Conservation (phyloP, 148 eudicot species). For the Arbutus unedo region DNA sequence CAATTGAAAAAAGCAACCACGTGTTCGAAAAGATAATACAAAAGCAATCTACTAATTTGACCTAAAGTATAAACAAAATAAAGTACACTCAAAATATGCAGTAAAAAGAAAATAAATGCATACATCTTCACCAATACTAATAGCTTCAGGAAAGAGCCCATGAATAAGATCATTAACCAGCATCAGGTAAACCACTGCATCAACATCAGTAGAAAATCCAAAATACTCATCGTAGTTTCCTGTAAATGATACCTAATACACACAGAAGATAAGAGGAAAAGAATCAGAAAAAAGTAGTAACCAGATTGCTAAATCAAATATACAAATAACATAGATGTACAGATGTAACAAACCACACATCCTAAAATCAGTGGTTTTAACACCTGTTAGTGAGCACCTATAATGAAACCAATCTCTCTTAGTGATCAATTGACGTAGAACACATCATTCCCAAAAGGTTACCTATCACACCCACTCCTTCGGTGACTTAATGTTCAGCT, state of each 20-base stretch:
- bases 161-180: constrained; percentile 97
- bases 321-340: background rate
- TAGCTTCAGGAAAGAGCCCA: constrained; percentile 85
- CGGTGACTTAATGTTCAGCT: background rate
- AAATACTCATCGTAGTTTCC: constrained; percentile 95
- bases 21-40: background rate
- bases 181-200: constrained; percentile 94
- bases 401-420: background rate
- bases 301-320: background rate
- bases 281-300: constrained; percentile 7
- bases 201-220: constrained; percentile 85
- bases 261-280: background rate
- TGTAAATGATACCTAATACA: constrained; percentile 62
- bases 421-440: background rate
- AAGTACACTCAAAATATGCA: constrained; percentile 3
- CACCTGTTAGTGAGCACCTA: background rate
- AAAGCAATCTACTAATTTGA: background rate
- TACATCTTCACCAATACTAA: constrained; percentile 96
- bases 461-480: background rate
- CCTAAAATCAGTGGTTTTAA: constrained; percentile 1
- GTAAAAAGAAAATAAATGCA: constrained; percentile 24
- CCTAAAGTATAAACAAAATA: background rate
- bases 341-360: background rate
- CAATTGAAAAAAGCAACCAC: background rate
- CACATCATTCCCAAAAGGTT: background rate